phyloP scores from a whole-genome alignment of 192 early-diverging fungal genomes.

The Backusella tuberculispora region DNA sequence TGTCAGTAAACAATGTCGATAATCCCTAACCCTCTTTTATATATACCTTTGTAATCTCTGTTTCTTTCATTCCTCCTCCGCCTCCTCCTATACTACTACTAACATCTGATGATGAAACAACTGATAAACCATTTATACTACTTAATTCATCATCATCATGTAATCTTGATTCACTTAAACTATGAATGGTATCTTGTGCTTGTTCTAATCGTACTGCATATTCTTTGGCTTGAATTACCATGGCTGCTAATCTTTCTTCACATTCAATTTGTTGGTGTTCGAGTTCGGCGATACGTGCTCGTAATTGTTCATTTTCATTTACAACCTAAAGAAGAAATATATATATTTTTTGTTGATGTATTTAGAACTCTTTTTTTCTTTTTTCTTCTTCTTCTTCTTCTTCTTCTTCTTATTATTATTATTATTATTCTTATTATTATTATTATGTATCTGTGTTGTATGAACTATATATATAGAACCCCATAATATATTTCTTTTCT shows the following conservation, averaged over 20 bases:
- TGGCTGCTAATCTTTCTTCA: slow-evolving; percentile 55
- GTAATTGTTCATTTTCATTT: slow-evolving; percentile 55
- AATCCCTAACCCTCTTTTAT: neutral
- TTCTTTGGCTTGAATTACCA: slow-evolving; percentile 61
- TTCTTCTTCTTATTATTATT: too few species aligned
- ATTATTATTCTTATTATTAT: too few species aligned
- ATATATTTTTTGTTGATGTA: neutral
- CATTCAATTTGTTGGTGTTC: slow-evolving; percentile 58
- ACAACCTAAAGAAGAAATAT: slow-evolving; percentile 37
- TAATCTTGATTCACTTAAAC: slow-evolving; percentile 48
- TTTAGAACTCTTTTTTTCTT: too few species aligned
- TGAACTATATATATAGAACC: neutral
- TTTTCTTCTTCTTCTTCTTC: too few species aligned
- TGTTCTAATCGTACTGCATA: slow-evolving; percentile 61
- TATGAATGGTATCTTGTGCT: slow-evolving; percentile 65
- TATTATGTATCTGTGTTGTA: neutral
- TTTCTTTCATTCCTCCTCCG: slow-evolving; percentile 22
- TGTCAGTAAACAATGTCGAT: neutral
- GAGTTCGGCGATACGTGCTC: slow-evolving; percentile 55
- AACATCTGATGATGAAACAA: slow-evolving; percentile 17
- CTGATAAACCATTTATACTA: neutral
- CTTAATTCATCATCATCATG: slow-evolving; percentile 27
- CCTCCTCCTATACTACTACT: neutral
- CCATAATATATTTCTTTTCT: neutral
- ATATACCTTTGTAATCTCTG: slow-evolving; percentile 45